phyloP scores from a whole-genome alignment of 805 yeast species.

The Candida caryicola region DNA sequence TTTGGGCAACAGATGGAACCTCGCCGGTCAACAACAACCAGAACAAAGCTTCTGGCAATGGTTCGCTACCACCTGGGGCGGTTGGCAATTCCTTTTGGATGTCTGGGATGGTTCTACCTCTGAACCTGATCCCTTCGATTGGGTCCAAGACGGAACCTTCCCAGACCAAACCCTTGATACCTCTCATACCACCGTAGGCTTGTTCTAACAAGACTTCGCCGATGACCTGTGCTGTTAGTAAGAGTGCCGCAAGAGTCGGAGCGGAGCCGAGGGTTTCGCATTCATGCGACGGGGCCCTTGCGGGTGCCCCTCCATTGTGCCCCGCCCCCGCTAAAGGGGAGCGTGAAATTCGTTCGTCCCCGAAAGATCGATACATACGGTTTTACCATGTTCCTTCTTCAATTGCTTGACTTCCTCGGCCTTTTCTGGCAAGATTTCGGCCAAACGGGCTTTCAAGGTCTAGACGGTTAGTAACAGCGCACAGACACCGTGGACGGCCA shows the following conservation, averaged over 20 bases:
- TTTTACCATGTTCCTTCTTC: constrained; percentile 86
- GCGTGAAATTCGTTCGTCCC: neutral
- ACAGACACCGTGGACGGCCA: neutral
- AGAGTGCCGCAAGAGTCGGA: too few species aligned
- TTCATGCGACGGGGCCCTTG: too few species aligned
- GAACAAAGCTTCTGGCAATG: constrained; percentile 73
- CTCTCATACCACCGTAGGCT: constrained; percentile 77
- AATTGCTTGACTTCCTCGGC: constrained; percentile 87
- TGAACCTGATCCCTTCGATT: constrained; percentile 72
- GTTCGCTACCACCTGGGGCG: constrained; percentile 55
- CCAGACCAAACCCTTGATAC: constrained; percentile 72
- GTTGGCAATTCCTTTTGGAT: constrained; percentile 66
- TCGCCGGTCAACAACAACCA: constrained; percentile 78
- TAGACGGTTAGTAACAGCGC: constrained; percentile 24
- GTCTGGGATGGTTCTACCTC: constrained; percentile 71
- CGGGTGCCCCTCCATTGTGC: constrained; percentile 1
- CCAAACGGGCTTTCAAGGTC: constrained; percentile 92
- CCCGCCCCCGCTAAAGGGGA: constrained; percentile 7
- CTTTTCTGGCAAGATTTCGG: constrained; percentile 86
- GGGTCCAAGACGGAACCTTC: constrained; percentile 78
- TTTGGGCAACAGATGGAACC: constrained; percentile 61
- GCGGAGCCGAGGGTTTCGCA: too few species aligned
- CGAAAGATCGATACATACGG: constrained; percentile 41
- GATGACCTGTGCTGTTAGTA: constrained; percentile 36
- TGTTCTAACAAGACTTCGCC: constrained; percentile 46